Conservation (phyloP, 345 rosid genomes). For the Dimocarpus longan region DNA sequence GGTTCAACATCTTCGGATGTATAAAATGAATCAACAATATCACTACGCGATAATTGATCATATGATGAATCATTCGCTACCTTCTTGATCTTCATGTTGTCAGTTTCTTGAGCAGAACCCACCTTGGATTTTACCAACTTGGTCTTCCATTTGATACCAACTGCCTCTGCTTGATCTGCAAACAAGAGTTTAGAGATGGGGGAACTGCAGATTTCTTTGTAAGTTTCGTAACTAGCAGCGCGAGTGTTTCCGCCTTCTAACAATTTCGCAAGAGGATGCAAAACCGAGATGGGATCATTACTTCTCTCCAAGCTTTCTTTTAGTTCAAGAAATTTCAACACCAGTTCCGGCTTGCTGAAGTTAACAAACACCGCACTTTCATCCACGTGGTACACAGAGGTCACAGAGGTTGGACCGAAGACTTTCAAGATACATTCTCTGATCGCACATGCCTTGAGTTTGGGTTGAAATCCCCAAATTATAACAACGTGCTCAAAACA, state of each 20-base stretch:
- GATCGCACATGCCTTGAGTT: conserved; percentile 61
- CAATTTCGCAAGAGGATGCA: conserved; percentile 80
- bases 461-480: conserved; percentile 75
- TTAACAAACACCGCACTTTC: conserved; percentile 76
- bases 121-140: conserved; percentile 23
- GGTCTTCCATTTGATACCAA: conserved; percentile 60
- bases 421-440: conserved; percentile 72
- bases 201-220: conserved; percentile 84
- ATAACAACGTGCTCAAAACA: conserved; percentile 59
- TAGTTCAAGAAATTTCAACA: conserved; percentile 59
- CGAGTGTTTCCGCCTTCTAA: conserved; percentile 71
- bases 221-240: conserved; percentile 80
- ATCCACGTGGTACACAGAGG: conserved; percentile 61
- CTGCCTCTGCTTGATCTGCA: conserved; percentile 82
- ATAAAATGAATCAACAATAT: conserved; percentile 32
- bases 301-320: conserved; percentile 65
- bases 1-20: conserved; percentile 17
- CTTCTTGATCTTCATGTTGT: not conserved
- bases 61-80: conserved; percentile 7
- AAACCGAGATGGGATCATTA: conserved; percentile 52
- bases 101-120: conserved; percentile 16
- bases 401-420: conserved; percentile 62
- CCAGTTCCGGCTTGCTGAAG: conserved; percentile 62
- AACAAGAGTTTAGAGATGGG: conserved; percentile 57
- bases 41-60: conserved; percentile 19